phyloP scores from a whole-genome alignment of 495 filamentous ascomycete genomes.

The Durotheca rogersii region DNA sequence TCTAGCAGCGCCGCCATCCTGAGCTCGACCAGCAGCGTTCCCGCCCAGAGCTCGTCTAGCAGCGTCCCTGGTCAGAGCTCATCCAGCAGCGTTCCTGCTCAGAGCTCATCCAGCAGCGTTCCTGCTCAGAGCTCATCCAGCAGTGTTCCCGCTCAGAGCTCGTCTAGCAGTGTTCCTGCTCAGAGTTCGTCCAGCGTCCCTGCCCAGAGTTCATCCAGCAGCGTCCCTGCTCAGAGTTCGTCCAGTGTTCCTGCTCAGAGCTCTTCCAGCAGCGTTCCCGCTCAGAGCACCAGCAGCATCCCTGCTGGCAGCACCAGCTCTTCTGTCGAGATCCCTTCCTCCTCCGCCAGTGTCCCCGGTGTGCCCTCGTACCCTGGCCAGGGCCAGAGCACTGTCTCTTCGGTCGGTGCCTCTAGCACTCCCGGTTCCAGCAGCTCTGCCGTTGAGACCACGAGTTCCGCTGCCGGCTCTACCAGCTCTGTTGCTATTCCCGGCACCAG shows the following conservation, averaged over 20 bases:
- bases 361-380: no score
- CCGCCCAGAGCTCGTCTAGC: no score
- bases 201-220: no score
- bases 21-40: no score
- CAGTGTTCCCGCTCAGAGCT: conserved; percentile 8
- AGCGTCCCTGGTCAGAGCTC: no score
- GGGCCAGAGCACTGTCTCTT: no score
- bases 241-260: conserved; percentile 23
- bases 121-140: no score
- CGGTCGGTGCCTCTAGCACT: no score
- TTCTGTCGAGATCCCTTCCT: not conserved
- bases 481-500: conserved; percentile 21
- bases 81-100: conserved; percentile 9
- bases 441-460: conserved; percentile 29
- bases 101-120: no score
- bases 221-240: no score
- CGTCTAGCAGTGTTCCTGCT: conserved; percentile 13
- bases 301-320: not conserved
- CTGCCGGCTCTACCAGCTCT: conserved; percentile 10
- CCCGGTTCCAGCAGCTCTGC: conserved; percentile 14
- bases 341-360: not conserved
- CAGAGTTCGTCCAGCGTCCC: conserved; percentile 12
- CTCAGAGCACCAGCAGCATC: no score
- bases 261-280: conserved; percentile 17
- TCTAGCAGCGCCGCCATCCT: conserved; percentile 20